Conservation (phyloP, 768 basidiomycete genomes). For the Macrolepiota fuliginosa region DNA sequence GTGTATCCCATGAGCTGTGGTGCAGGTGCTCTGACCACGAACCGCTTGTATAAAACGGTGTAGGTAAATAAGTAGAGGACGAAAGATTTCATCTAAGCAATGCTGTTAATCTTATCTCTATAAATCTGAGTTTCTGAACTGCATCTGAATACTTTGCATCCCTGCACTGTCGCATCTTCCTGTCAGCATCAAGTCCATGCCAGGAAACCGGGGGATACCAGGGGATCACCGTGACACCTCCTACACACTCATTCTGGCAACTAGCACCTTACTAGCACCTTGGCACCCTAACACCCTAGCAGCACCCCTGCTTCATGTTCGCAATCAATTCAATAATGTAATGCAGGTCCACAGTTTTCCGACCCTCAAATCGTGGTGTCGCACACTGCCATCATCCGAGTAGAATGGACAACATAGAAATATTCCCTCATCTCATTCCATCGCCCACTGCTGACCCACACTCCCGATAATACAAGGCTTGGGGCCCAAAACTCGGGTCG, state of each 20-base stretch:
- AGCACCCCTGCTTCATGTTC: neutral
- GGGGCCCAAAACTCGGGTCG: too few relatives aligned
- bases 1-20: constrained; percentile 1
- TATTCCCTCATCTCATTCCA: too few relatives aligned
- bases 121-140: too few relatives aligned
- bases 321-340: neutral
- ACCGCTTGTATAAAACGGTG: too few relatives aligned
- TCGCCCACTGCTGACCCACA: too few relatives aligned
- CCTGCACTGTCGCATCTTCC: neutral
- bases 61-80: neutral
- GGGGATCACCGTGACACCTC: neutral
- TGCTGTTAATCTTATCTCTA: neutral
- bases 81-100: neutral
- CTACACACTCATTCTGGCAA: neutral
- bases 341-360: neutral
- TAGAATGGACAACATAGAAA: neutral
- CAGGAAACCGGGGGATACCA: neutral
- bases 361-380: neutral
- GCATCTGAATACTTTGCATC: neutral
- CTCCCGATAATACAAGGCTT: too few relatives aligned
- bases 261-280: neutral
- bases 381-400: neutral
- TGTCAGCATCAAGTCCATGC: neutral
- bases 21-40: too few relatives aligned
- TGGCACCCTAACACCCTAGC: neutral